Evolutionary conservation across 202 grass and related monocot species (phyloP).

Genomic region (Cymbopogon flexuosus): DNA sequence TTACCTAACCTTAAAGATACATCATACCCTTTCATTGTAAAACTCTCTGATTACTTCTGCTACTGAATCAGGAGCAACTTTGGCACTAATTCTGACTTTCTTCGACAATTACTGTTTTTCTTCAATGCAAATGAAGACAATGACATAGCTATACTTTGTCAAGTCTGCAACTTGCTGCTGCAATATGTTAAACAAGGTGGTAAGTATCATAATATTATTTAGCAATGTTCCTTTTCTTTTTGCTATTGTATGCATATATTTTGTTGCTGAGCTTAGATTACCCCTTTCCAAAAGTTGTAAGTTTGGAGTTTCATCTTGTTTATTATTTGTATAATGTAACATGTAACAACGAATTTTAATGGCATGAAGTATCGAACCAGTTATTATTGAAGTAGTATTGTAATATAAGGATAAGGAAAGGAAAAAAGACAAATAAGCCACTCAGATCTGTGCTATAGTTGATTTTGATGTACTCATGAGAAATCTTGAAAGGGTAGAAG

Average conservation of each 20-base stretch:
- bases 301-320: neutral
- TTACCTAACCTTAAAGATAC: constrained; percentile 11
- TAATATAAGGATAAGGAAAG: neutral
- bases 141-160: constrained; percentile 66
- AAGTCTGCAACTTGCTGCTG: constrained; percentile 66
- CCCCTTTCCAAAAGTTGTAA: neutral
- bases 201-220: constrained; percentile 23
- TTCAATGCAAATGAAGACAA: constrained; percentile 65
- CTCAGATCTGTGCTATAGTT: neutral
- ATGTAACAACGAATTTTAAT: neutral
- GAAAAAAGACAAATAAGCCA: neutral
- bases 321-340: neutral
- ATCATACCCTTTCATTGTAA: constrained; percentile 22
- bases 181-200: constrained; percentile 55
- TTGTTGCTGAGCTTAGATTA: constrained; percentile 10
- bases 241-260: constrained; percentile 7
- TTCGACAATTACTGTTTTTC: constrained; percentile 93
- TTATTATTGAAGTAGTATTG: neutral
- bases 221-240: neutral
- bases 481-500: neutral
- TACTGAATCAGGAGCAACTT: constrained; percentile 71
- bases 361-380: neutral
- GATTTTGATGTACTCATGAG: neutral
- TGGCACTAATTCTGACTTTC: constrained; percentile 63
- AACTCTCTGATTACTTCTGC: constrained; percentile 34